These are phyloP conservation scores for Ogataea kodamae DNA, from an alignment of 805 yeast species.

Conservation along the genomic window DNA sequence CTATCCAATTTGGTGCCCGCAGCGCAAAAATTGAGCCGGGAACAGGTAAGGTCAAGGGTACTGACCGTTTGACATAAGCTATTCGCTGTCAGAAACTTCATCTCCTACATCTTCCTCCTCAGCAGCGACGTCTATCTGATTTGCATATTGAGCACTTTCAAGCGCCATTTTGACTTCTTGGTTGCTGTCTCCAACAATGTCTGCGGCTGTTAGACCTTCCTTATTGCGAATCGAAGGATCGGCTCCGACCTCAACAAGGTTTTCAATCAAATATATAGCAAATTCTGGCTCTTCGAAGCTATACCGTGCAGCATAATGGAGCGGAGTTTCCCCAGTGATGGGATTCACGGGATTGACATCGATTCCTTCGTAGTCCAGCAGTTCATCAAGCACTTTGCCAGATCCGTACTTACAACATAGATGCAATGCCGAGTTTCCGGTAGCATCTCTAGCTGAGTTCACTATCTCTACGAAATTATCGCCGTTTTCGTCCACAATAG, in stretches of 20 bases:
- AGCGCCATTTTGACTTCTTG: constrained; percentile 57
- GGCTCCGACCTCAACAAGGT: constrained; percentile 86
- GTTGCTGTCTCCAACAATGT: constrained; percentile 52
- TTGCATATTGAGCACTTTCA: constrained; percentile 82
- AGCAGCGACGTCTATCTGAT: constrained; percentile 36
- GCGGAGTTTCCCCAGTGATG: constrained; percentile 78
- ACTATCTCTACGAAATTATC: constrained; percentile 45
- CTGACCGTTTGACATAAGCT: constrained; percentile 41
- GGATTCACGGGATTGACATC: constrained; percentile 81
- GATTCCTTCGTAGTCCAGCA: constrained; percentile 85
- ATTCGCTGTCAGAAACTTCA: constrained; percentile 28
- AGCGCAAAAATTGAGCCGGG: constrained; percentile 91
- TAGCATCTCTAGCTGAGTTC: constrained; percentile 69
- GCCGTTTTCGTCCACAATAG: constrained; percentile 44
- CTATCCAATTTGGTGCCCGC: constrained; percentile 94
- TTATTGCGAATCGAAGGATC: constrained; percentile 65
- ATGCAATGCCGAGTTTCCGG: constrained; percentile 80
- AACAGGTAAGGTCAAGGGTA: constrained; percentile 72
- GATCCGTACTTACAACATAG: constrained; percentile 78
- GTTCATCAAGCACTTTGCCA: constrained; percentile 76
- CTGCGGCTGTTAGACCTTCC: constrained; percentile 70
- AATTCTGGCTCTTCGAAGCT: constrained; percentile 79
- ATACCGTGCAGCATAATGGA: constrained; percentile 80
- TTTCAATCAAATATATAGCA: constrained; percentile 73
- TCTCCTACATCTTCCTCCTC: constrained; percentile 38